phyloP scores from a whole-genome alignment of 176 grass and related monocot species.

The Saccharum spontaneum region DNA sequence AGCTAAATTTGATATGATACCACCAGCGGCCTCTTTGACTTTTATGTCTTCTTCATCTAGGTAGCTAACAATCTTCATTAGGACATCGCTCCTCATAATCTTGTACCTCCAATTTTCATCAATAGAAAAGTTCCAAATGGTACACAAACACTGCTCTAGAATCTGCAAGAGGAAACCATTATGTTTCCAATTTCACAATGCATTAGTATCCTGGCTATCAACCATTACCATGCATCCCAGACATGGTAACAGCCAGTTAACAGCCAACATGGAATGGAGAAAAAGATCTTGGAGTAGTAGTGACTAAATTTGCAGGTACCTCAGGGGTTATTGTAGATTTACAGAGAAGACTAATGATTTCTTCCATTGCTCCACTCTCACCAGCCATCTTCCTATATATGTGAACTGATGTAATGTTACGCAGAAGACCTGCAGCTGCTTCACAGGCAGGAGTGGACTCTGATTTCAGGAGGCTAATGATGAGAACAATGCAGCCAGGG shows the following conservation, averaged over 20 bases:
- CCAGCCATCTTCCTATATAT: conserved; percentile 56
- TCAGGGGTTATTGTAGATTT: conserved; percentile 53
- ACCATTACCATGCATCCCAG: conserved; percentile 1
- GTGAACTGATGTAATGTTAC: conserved; percentile 51
- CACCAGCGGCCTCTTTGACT: conserved; percentile 66
- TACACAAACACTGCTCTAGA: conserved; percentile 61
- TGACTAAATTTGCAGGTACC: conserved; percentile 44
- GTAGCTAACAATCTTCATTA: conserved; percentile 50
- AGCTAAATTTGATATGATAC: conserved; percentile 66
- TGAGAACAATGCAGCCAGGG: conserved; percentile 57
- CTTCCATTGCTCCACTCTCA: conserved; percentile 59
- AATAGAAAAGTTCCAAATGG: conserved; percentile 72
- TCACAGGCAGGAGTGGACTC: conserved; percentile 51
- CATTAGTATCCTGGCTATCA: conserved; percentile 14
- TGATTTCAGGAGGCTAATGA: conserved; percentile 65
- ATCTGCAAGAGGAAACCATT: conserved; percentile 43
- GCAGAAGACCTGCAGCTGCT: conserved; percentile 64
- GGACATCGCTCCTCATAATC: conserved; percentile 50
- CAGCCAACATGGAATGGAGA: conserved; percentile 7
- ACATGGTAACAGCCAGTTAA: neutral
- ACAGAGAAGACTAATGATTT: conserved; percentile 53
- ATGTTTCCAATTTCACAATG: conserved; percentile 18
- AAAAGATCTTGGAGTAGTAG: neutral
- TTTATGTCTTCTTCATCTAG: conserved; percentile 67
- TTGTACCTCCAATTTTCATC: conserved; percentile 53